Evolutionary conservation across 139 green algal species (phyloP), one percentile per base, ranked within the genome.

Genomic region (Tetraselmis striata): DNA sequence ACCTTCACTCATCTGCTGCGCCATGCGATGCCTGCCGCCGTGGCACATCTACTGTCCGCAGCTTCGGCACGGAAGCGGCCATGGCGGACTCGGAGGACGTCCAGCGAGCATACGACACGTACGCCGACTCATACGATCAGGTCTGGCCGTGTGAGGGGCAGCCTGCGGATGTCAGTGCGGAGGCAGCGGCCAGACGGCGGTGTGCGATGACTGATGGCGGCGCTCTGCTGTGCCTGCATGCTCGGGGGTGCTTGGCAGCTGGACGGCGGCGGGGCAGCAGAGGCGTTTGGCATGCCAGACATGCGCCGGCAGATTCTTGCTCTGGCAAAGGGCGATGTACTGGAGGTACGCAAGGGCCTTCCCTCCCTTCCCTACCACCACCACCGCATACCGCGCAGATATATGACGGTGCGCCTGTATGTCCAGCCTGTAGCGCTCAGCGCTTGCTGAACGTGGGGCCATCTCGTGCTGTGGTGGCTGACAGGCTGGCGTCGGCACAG

Each of bases 401-500:
- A n/a, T n/a, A n/a, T n/a, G n/a, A n/a, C n/a, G n/a, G n/a, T n/a
- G n/a, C n/a, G n/a, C n/a, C n/a, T n/a, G n/a, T n/a, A n/a, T n/a
- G n/a, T n/a, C 18, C 18, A 67, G 1, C 23, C n/a, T 75, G 2
- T 32, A 30, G 23, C n/a, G 1, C 26, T 28, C 59, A 67, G 5
- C 11, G 29, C 18, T 76, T 23, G 28, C 1, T 30, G 1, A 22
- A 29, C 1, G 1, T 74, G 25, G 5, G 22, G 18, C 22, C 22
- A 30, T 1, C 5, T 59, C 27, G 29, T 23, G 59, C 26, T 83
- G 30, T 81, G 26, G 11, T 74, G 1, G 23, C 0, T 29, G 91
- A 11, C 85, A 93, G 79, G 81, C 91, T 5, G 90, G 76, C 1
- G 88, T 92, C 5, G 90, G 90, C 29, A 95, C 91, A 1, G 91